Evolutionary conservation across 1,284 basidiomycete species (phyloP).

Genomic region (Boletus holoroseus): DNA sequence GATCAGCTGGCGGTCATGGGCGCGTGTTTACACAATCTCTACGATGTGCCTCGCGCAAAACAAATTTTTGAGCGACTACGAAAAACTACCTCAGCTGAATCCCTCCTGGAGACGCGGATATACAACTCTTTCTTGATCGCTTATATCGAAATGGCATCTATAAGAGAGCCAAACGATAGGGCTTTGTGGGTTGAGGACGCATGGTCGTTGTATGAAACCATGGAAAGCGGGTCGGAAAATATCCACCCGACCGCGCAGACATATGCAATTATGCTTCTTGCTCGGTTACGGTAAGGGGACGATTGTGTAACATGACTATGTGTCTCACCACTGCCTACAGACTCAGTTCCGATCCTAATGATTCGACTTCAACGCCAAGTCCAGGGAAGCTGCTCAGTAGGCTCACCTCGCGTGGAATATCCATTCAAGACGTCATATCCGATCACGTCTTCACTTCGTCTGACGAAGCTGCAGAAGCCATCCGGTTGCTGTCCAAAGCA

Average conservation of each 20-base stretch:
- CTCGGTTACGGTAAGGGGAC: constrained; percentile 47
- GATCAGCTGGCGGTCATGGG: constrained; percentile 72
- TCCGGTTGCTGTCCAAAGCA: constrained; percentile 52
- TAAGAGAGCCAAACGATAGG: constrained; percentile 40
- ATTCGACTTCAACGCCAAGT: constrained; percentile 9
- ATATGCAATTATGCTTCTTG: constrained; percentile 61
- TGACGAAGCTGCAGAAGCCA: constrained; percentile 51
- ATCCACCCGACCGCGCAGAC: constrained; percentile 52
- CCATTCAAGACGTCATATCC: constrained; percentile 49
- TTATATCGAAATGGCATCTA: constrained; percentile 54
- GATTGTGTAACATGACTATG: background rate
- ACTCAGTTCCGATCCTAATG: constrained; percentile 35
- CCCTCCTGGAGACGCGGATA: constrained; percentile 38
- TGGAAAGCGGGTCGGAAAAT: constrained; percentile 49
- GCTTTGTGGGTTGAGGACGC: constrained; percentile 54
- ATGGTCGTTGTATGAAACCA: constrained; percentile 51
- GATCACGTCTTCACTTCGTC: constrained; percentile 52
- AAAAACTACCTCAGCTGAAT: constrained; percentile 25
- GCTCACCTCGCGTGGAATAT: constrained; percentile 47
- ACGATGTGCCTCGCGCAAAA: constrained; percentile 68
- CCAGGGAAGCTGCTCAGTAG: constrained; percentile 41
- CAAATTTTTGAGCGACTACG: constrained; percentile 61
- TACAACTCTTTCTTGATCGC: constrained; percentile 58
- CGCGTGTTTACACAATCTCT: constrained; percentile 67
- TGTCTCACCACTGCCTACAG: constrained; percentile 27